Percentiles rank a stretch among this genome's conserved stretches.
These are phyloP conservation scores for Quercus berberidifolia DNA, from an alignment of 306 rosid genomes.

Conservation along the genomic window DNA sequence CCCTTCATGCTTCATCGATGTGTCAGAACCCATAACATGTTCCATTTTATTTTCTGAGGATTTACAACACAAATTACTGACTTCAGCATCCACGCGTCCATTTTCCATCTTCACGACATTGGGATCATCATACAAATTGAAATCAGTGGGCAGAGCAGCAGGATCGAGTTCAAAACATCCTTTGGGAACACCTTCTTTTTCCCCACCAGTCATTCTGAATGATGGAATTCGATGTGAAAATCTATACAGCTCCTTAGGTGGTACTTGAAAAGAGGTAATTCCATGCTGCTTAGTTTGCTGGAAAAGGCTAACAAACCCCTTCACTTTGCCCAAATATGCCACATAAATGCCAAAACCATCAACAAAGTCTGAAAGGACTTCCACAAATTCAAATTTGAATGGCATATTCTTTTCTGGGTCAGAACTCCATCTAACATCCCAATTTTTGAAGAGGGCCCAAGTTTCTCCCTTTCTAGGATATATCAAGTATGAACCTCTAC, in stretches of 20 bases:
- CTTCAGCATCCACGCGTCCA: constrained; percentile 19
- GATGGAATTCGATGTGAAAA: constrained; percentile 87
- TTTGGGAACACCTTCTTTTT: constrained; percentile 64
- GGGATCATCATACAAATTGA: constrained; percentile 25
- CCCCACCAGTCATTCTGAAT: constrained; percentile 64
- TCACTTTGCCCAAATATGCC: constrained; percentile 60
- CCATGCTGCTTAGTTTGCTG: constrained; percentile 40
- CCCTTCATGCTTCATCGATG: constrained; percentile 21
- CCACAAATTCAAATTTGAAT: constrained; percentile 57
- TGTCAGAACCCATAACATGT: constrained; percentile 21
- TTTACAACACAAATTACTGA: constrained; percentile 11
- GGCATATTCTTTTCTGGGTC: constrained; percentile 45
- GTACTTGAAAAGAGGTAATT: constrained; percentile 35
- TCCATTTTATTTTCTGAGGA: constrained; percentile 28
- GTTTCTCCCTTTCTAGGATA: constrained; percentile 86
- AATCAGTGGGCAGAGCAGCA: constrained; percentile 55
- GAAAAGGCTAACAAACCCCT: constrained; percentile 83
- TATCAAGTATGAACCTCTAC: constrained; percentile 31
- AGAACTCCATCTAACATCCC: constrained; percentile 79
- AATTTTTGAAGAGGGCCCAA: constrained; percentile 82
- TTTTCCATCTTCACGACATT: constrained; percentile 28
- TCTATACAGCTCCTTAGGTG: constrained; percentile 53
- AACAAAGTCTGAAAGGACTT: constrained; percentile 60
- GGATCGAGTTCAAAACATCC: constrained; percentile 92
- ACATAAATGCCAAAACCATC: constrained; percentile 52